Percentiles rank a stretch among this genome's conserved stretches.
Conservation (phyloP, 2,329 filamentous ascomycete genomes). For the Cladosporium sp. region DNA sequence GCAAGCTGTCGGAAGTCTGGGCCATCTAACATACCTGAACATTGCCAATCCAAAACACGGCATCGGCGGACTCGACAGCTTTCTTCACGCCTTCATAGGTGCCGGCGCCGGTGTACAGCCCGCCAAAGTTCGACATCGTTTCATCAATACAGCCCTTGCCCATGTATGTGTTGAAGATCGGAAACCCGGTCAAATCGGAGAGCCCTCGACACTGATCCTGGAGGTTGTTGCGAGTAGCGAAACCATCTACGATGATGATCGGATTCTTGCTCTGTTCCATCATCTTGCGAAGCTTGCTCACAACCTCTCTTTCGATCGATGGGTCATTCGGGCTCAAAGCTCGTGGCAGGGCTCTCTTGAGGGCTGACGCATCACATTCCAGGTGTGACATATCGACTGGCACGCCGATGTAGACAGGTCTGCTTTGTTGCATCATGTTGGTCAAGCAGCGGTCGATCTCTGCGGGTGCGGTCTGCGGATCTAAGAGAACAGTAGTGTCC, state of each 20-base stretch:
- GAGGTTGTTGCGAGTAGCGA: slow-evolving; percentile 21
- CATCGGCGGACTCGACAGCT: slow-evolving; percentile 27
- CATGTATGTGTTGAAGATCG: slow-evolving; percentile 26
- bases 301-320: slow-evolving; percentile 9
- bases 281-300: slow-evolving; percentile 14
- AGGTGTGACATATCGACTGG: slow-evolving; percentile 28
- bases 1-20: neutral
- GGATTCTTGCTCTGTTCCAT: slow-evolving; percentile 21
- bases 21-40: neutral
- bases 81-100: slow-evolving; percentile 24
- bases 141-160: slow-evolving; percentile 27
- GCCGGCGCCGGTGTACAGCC: slow-evolving; percentile 30
- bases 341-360: slow-evolving; percentile 19
- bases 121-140: slow-evolving; percentile 23
- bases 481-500: slow-evolving; percentile 26
- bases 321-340: neutral
- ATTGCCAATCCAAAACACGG: slow-evolving; percentile 24
- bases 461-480: slow-evolving; percentile 24
- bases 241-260: slow-evolving; percentile 30
- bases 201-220: slow-evolving; percentile 22
- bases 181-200: slow-evolving; percentile 22
- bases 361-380: slow-evolving; percentile 9
- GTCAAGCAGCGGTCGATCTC: slow-evolving; percentile 34
- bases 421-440: slow-evolving; percentile 25
- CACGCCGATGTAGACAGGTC: slow-evolving; percentile 32